phyloP scores from a whole-genome alignment of 2,329 filamentous ascomycete genomes.

The Aspergillus nomiae region DNA sequence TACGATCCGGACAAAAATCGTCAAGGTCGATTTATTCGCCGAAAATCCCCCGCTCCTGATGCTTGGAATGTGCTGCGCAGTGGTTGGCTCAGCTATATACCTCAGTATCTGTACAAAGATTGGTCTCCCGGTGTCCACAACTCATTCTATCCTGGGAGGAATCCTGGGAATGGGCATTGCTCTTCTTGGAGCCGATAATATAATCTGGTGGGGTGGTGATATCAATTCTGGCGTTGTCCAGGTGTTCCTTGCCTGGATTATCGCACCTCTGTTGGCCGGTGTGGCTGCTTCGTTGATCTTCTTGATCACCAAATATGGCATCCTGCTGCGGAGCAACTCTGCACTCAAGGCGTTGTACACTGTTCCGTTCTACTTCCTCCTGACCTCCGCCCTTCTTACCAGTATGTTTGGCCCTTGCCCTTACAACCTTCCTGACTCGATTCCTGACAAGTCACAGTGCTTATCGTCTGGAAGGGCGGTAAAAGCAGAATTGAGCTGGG shows the following conservation, averaged over 20 bases:
- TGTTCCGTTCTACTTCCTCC: constrained; percentile 18
- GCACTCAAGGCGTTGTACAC: constrained; percentile 14
- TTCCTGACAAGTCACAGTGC: constrained; percentile 8
- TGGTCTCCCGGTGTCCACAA: constrained; percentile 21
- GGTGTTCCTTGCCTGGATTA: constrained; percentile 23
- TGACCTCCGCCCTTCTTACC: constrained; percentile 18
- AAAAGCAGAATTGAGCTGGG: constrained; percentile 16
- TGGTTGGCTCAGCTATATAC: constrained; percentile 17
- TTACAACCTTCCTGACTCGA: too few species aligned
- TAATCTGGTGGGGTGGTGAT: constrained; percentile 22
- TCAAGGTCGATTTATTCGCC: constrained; percentile 12
- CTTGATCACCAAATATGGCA: constrained; percentile 17
- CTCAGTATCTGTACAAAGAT: constrained; percentile 18
- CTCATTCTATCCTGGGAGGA: constrained; percentile 22
- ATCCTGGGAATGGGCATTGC: constrained; percentile 23
- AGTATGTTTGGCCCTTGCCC: constrained; percentile 9
- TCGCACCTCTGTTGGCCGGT: constrained; percentile 17
- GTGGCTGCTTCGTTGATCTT: constrained; percentile 19
- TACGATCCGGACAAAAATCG: constrained; percentile 22
- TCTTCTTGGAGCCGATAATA: constrained; percentile 12
- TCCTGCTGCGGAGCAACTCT: constrained; percentile 14
- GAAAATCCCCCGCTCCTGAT: constrained; percentile 16
- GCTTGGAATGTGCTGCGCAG: constrained; percentile 22
- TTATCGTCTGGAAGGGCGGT: constrained; percentile 24
- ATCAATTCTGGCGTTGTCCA: constrained; percentile 23